A percentile compares a stretch with the other conserved stretches of the same genome.
Conservation (phyloP, 345 rosid species). For the Kernera saxatilis region DNA sequence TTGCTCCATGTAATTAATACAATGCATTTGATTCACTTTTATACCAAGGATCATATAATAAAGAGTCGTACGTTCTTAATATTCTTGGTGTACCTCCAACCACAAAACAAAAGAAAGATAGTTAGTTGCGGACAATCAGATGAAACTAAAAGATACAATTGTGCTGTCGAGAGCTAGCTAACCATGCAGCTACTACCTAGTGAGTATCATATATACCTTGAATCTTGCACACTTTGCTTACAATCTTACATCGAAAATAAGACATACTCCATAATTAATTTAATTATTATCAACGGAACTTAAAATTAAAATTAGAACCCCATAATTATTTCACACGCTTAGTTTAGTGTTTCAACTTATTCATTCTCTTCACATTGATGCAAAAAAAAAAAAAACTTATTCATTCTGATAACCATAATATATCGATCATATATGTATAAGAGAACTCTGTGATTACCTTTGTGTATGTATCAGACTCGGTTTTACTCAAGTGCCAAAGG, state of each 20-base stretch:
- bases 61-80: conserved; percentile 27
- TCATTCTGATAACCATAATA: too few relatives aligned
- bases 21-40: conserved; percentile 11
- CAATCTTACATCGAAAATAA: background rate
- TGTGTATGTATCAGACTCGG: too few relatives aligned
- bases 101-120: conserved; percentile 8
- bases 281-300: too few relatives aligned
- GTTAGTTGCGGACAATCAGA: conserved; percentile 23
- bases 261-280: too few relatives aligned
- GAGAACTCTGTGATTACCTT: too few relatives aligned
- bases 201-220: background rate
- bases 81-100: conserved; percentile 25
- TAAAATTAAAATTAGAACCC: too few relatives aligned
- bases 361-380: too few relatives aligned
- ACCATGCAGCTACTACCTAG: background rate
- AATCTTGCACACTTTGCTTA: background rate
- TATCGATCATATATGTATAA: too few relatives aligned
- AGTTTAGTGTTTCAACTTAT: too few relatives aligned
- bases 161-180: background rate
- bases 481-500: too few relatives aligned
- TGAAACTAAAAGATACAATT: conserved; percentile 9
- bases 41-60: background rate
- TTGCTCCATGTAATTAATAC: conserved; percentile 10
- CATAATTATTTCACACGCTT: too few relatives aligned
- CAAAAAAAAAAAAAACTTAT: too few relatives aligned